Conservation (phyloP, 805 yeast species). For the Metschnikowia proteae region DNA sequence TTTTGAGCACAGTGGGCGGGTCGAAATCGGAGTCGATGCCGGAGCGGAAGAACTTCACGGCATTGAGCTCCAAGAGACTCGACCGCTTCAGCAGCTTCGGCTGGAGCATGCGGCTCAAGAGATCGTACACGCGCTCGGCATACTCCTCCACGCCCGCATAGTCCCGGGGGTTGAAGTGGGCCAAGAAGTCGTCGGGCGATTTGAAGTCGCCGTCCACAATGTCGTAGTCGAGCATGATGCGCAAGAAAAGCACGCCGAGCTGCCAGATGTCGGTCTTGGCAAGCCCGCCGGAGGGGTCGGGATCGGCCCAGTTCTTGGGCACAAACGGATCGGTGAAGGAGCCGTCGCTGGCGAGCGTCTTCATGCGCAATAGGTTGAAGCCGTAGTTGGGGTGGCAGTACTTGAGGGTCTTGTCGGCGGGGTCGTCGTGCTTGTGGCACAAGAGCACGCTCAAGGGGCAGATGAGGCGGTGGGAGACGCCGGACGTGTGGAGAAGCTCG, state of each 20-base stretch:
- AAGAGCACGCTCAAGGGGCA: slow-evolving; percentile 50
- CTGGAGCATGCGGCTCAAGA: slow-evolving; percentile 63
- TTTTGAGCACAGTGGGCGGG: neutral
- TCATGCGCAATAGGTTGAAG: slow-evolving; percentile 26
- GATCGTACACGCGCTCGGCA: slow-evolving; percentile 59
- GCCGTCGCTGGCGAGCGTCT: neutral
- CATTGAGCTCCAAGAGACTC: slow-evolving; percentile 78
- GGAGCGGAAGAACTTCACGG: slow-evolving; percentile 77
- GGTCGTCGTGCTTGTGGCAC: slow-evolving; percentile 32
- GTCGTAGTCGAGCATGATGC: slow-evolving; percentile 45
- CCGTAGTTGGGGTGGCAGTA: slow-evolving; percentile 56
- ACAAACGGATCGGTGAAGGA: slow-evolving; percentile 15
- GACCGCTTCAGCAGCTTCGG: slow-evolving; percentile 66
- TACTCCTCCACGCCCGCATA: slow-evolving; percentile 64
- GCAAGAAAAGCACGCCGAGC: slow-evolving; percentile 67
- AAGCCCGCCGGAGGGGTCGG: slow-evolving; percentile 53
- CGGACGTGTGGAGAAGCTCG: slow-evolving; percentile 81
- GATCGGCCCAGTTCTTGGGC: slow-evolving; percentile 67
- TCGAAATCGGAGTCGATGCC: slow-evolving; percentile 30
- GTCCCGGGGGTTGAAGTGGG: slow-evolving; percentile 21
- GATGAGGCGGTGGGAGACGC: slow-evolving; percentile 69
- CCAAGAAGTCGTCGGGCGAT: slow-evolving; percentile 39
- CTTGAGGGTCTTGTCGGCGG: slow-evolving; percentile 49
- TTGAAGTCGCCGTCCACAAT: slow-evolving; percentile 59
- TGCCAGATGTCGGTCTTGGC: slow-evolving; percentile 94